phyloP scores from a whole-genome alignment of 441 rosid genomes.

The Euphorbia corollata region DNA sequence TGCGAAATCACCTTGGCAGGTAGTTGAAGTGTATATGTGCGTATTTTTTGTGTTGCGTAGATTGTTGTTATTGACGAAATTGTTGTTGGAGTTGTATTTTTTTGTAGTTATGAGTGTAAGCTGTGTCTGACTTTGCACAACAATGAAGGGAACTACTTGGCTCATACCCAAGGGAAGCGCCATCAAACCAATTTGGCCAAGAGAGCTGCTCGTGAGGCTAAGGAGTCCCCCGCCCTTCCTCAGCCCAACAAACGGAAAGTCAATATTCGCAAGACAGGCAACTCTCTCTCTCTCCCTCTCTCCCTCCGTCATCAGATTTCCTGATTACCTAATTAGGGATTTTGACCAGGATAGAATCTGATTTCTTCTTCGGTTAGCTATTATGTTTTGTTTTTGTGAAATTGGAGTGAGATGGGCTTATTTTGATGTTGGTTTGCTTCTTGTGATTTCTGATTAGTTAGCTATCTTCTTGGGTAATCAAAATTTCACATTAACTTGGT shows the following conservation, averaged over 20 bases:
- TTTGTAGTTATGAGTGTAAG: conserved; percentile 87
- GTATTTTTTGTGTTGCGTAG: not conserved
- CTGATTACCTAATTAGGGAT: conserved; percentile 9
- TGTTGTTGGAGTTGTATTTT: conserved; percentile 13
- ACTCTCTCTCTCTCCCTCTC: not conserved
- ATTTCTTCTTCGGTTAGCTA: not conserved
- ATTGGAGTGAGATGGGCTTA: not conserved
- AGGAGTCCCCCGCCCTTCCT: conserved; percentile 78
- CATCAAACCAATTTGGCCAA: conserved; percentile 92
- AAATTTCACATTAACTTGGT: not conserved
- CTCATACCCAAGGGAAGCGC: conserved; percentile 92
- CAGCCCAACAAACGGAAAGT: conserved; percentile 91
- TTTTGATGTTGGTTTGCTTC: not conserved
- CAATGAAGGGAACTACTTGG: conserved; percentile 96
- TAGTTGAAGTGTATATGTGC: conserved; percentile 13
- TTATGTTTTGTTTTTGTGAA: not conserved
- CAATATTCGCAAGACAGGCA: conserved; percentile 71
- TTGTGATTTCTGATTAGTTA: not conserved
- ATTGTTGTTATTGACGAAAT: conserved; percentile 4
- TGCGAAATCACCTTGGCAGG: conserved; percentile 98
- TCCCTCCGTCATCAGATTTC: not conserved
- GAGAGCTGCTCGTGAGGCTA: conserved; percentile 94
- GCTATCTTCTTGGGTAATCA: not conserved
- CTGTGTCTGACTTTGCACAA: conserved; percentile 89
- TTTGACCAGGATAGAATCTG: not conserved